Base-by-base conservation (phyloP, 83 land plant genomes). In the Diphasiastrum complanatum region DNA sequence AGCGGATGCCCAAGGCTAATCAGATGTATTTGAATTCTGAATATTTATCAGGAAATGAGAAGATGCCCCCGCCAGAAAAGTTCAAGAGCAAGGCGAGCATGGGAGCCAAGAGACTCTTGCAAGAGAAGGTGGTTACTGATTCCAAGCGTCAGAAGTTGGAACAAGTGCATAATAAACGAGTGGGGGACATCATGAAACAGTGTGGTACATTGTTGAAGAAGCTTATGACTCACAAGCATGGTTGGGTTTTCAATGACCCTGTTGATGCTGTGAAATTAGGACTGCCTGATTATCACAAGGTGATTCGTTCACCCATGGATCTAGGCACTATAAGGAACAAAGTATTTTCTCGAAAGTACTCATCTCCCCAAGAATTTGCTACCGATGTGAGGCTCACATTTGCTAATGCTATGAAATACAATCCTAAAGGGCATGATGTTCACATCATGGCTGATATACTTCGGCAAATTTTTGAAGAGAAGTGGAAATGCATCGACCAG, bases 211-310 rank as follows among this genome's bases (percentile, higher is more conserved):
- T 54, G 33, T 25, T 54, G 11, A 54, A 54, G 33, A 54, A 54
- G 58, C 34, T 54, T 25, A 54, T 54, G 36, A 30, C 33, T n/a
- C 58, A 54, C 33, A 54, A 30, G 58, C 33, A 23, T 25, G 58
- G 33, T 4, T 54, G 58, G 58, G 58, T 54, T 30, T 54, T 54
- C 33, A 30, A 25, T 25, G 33, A 22, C 16, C 58, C 58, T 10
- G 58, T 54, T 22, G 58, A 54, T 28, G 29, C 58, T 23, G 58
- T 54, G 6, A 54, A 54, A n/a, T n/a, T 54, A 4, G 33, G 33
- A 4, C 33, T 54, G 10, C 58, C 24, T 25, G 58, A 54, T n/a
- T 54, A 54, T n/a, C 58, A 54, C 33, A 54, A 54, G 58, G 58
- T 54, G 6, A 54, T 54, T 25, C 34, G 33, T 4, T 14, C n/a